phyloP scores from a whole-genome alignment of 2,329 filamentous ascomycete genomes.

The Colletotrichum sp. region DNA sequence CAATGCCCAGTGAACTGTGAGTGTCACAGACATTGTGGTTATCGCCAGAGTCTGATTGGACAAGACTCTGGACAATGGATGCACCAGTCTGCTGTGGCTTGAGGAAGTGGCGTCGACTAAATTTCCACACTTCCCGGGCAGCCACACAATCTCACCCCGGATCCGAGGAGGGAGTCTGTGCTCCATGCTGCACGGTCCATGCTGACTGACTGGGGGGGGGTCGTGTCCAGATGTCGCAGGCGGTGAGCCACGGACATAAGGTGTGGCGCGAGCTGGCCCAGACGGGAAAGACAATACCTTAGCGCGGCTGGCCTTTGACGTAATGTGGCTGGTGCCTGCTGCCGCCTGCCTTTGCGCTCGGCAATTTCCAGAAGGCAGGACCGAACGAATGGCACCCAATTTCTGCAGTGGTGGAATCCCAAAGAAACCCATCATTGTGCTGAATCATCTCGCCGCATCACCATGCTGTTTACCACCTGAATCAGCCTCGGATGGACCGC shows the following conservation, averaged over 20 bases:
- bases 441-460: slow-evolving; percentile 11
- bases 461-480: not conserved
- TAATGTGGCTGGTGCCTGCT: not conserved
- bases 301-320: not conserved
- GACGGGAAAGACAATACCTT: not conserved
- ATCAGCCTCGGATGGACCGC: not conserved
- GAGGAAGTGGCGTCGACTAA: not conserved
- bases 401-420: slow-evolving; percentile 7
- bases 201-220: no score
- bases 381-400: not conserved
- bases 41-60: not conserved
- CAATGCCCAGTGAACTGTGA: not conserved
- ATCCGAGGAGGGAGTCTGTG: not conserved
- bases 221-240: not conserved
- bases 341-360: not conserved
- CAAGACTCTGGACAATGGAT: not conserved
- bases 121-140: not conserved
- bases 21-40: not conserved
- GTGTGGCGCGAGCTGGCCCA: slow-evolving; percentile 4
- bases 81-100: not conserved
- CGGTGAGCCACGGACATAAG: not conserved
- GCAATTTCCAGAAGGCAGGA: not conserved
- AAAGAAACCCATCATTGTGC: slow-evolving; percentile 3
- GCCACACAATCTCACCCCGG: not conserved
- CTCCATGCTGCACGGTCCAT: not conserved